Evolutionary conservation across 78 protist genomes (phyloP), one percentile per base, ranked within the genome.

Genomic region (Emiliania huxleyi): DNA sequence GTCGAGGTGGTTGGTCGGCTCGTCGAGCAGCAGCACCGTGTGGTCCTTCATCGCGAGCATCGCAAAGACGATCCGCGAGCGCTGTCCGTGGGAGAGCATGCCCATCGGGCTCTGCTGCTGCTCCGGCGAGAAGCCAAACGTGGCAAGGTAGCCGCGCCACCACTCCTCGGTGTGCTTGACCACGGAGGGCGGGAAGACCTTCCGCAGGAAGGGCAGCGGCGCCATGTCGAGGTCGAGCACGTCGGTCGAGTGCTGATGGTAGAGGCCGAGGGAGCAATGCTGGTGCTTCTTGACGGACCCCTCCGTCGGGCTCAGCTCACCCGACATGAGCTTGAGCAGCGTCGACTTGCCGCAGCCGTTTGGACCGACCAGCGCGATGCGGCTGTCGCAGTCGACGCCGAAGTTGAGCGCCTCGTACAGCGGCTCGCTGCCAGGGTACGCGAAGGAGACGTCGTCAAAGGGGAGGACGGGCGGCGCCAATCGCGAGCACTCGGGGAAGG

Each of bases 271-370:
- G 79, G 85, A 71, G 40, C 96, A 73, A 77, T 96, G 96, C 85
- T 89, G 88, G 95, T 97, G 96, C 45, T 91, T 85, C 37, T 87
- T 83, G 15, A 91, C n/a, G n/a, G n/a, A n/a, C n/a, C n/a, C 62
- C 62, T 52, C 62, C 62, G 62, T 52, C 15, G 62, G 62, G 15
- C 15, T 15, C 29, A 52, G 23, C 75, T 71, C 81, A 37, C 85
- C 85, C 0, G 37, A 15, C 49, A 77, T 35, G 48, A 77, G 85
- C 85, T 77, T 77, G 48, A 77, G 46, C 38, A 94, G 90, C 85
- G 96, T 83, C 21, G 93, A 49, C 92, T 94, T 98, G 79, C 99
- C 99, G 1, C 95, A 95, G 23, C 99, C 99, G 94, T 98, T 98
- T 46, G 97, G 96, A 6, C 99, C 99, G 45, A 98, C 98, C 1